Evolutionary conservation across 805 yeast genomes (phyloP), one percentile per base, ranked within the genome.

Genomic region (Ogataea henricii): DNA sequence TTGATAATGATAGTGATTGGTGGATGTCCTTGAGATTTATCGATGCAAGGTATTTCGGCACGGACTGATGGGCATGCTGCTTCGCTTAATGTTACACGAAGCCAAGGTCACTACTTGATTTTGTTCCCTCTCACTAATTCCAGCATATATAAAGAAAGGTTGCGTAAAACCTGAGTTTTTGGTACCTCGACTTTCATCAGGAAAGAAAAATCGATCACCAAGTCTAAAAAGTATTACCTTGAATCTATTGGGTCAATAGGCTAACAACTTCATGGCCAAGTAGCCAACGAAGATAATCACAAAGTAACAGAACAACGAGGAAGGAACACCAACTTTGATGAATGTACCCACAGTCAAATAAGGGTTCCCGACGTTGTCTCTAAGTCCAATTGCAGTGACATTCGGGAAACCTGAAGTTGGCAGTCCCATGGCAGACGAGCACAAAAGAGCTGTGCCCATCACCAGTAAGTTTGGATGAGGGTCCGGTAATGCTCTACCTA

Each of bases 371-470:
- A 91, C 78, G 59, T 89, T 96, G 65, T 94, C 96, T 5, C 91
- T 83, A 82, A 90, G 82, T 49, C 97, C 90, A 52, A 94, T 89
- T 0, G 98, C 99, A 0, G 98, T 90, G 29, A 94, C 97, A 60
- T 94, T 94, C 4, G 99, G 99, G 74, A 94, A 92, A 0, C 99
- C 98, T 2, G 96, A 87, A 0, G 98, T 94, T 23, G 99, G 98
- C 45, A 94, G 72, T 1, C 97, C 98, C 98, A 94, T 94, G 2
- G 98, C 99, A 30, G 87, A 84, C 0, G 98, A 92, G 60, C 97
- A 89, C 52, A 94, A 71, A 52, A 81, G 66, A 2, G 83, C 83
- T 46, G 79, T 73, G 10, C 74, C 72, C 82, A 81, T 78, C 40
- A 94, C 85, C 56, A 94, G 71, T 39, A 92, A 63, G 53, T 90